Evolutionary conservation across 306 rosid species (phyloP).

Genomic region (Citrullus amarus): DNA sequence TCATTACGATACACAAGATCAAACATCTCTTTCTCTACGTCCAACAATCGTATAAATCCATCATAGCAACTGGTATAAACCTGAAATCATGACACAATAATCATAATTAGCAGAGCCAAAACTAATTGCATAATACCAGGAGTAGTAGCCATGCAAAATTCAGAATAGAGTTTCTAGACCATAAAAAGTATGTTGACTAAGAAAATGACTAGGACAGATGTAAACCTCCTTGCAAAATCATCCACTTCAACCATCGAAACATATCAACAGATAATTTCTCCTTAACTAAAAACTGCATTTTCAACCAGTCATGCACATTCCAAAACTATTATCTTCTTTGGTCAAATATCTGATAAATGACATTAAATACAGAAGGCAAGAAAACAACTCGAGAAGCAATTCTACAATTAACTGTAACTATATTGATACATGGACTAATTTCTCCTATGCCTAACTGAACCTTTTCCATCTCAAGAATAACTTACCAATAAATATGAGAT

Average conservation of each 20-base stretch:
- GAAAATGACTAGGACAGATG: background rate
- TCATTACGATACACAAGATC: conserved; percentile 43
- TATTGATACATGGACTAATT: background rate
- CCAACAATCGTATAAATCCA: conserved; percentile 65
- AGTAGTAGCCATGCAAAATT: background rate
- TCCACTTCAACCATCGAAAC: background rate
- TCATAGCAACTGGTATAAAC: conserved; percentile 65
- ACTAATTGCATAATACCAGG: background rate
- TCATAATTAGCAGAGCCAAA: background rate
- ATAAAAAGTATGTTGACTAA: background rate
- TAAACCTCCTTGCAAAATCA: background rate
- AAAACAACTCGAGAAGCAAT: background rate
- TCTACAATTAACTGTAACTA: background rate
- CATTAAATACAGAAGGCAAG: background rate
- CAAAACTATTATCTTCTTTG: background rate
- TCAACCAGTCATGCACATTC: background rate
- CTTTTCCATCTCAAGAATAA: background rate
- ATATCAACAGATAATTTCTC: background rate
- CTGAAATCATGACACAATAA: conserved; percentile 24
- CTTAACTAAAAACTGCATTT: background rate
- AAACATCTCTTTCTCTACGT: conserved; percentile 77
- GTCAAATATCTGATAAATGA: background rate
- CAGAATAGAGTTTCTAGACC: background rate
- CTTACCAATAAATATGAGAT: background rate
- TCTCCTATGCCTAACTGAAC: background rate